Evolutionary conservation across 495 filamentous ascomycete species (phyloP).

Genomic region (Xylona heveae): DNA sequence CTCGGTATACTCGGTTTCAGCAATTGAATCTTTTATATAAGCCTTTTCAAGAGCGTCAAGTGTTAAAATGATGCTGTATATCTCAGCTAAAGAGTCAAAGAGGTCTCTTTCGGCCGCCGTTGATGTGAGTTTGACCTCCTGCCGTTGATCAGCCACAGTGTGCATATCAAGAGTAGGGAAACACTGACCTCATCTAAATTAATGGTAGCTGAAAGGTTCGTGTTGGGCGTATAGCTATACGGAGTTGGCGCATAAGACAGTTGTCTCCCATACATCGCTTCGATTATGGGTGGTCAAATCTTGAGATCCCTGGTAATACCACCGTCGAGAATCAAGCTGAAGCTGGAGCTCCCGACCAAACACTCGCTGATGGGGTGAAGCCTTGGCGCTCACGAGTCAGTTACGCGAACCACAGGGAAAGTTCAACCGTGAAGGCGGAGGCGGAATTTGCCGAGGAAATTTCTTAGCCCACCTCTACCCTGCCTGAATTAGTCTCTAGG

Average conservation of each 20-base stretch:
- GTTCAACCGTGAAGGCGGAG: no score
- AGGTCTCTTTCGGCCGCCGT: constrained; percentile 76
- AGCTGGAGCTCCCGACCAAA: no score
- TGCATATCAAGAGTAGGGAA: constrained; percentile 1
- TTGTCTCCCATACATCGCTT: constrained; percentile 20
- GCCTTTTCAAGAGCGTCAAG: constrained; percentile 92
- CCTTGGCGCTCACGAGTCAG: no score
- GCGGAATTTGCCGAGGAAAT: no score
- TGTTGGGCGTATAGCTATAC: constrained; percentile 72
- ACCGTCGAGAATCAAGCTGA: no score
- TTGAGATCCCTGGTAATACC: no score
- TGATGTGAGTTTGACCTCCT: constrained; percentile 85
- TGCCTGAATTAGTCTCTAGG: no score
- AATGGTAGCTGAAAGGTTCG: constrained; percentile 60
- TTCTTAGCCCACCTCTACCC: no score
- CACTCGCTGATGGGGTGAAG: no score
- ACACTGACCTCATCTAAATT: constrained; percentile 66
- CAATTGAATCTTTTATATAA: constrained; percentile 87
- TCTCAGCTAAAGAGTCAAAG: constrained; percentile 86
- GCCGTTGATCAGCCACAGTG: neutral
- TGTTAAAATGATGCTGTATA: constrained; percentile 93
- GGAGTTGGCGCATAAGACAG: constrained; percentile 71
- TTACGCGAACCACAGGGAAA: no score
- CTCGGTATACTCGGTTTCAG: constrained; percentile 82
- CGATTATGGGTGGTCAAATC: no score